A percentile compares a stretch with the other conserved stretches of the same genome.
Evolutionary conservation across 352 stramenopile genomes (phyloP).

Genomic region (Phytophthora lateralis): DNA sequence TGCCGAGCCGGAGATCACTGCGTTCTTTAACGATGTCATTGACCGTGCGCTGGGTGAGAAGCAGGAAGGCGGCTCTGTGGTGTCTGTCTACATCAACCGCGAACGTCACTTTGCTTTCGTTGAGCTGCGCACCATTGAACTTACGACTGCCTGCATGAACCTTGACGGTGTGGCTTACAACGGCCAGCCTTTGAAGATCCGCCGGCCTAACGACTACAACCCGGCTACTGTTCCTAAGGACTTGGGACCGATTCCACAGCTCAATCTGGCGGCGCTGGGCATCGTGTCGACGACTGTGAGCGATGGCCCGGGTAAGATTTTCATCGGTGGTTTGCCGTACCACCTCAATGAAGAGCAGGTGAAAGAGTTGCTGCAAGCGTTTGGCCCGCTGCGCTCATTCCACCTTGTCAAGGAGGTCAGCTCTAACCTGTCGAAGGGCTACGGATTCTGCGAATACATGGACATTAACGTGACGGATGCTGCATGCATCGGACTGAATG

Average conservation of each 20-base stretch:
- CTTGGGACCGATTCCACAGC: constrained; percentile 84
- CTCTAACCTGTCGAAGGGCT: constrained; percentile 94
- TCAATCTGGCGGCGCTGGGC: constrained; percentile 92
- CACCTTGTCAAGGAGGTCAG: constrained; percentile 96
- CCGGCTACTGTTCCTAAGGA: constrained; percentile 84
- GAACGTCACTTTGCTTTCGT: constrained; percentile 98
- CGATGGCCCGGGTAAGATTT: constrained; percentile 98
- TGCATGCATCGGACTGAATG: constrained; percentile 95
- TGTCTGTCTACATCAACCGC: constrained; percentile 95
- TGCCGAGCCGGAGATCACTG: constrained; percentile 83
- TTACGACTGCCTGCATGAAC: constrained; percentile 95
- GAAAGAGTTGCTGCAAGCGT: constrained; percentile 94
- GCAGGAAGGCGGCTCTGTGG: constrained; percentile 76
- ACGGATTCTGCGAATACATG: constrained; percentile 98
- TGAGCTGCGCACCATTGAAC: constrained; percentile 96
- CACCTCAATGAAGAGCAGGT: constrained; percentile 96
- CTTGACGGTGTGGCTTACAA: constrained; percentile 96
- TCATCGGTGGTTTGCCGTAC: constrained; percentile 97
- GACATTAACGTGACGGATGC: constrained; percentile 91
- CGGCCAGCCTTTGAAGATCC: constrained; percentile 95
- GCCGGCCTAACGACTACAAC: constrained; percentile 98
- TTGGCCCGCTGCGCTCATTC: constrained; percentile 95
- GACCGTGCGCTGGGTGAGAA: constrained; percentile 80
- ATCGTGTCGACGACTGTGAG: constrained; percentile 95
- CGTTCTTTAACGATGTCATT: constrained; percentile 94